phyloP scores from a whole-genome alignment of 129 eudicot species.

The Pittosporum tobira region DNA sequence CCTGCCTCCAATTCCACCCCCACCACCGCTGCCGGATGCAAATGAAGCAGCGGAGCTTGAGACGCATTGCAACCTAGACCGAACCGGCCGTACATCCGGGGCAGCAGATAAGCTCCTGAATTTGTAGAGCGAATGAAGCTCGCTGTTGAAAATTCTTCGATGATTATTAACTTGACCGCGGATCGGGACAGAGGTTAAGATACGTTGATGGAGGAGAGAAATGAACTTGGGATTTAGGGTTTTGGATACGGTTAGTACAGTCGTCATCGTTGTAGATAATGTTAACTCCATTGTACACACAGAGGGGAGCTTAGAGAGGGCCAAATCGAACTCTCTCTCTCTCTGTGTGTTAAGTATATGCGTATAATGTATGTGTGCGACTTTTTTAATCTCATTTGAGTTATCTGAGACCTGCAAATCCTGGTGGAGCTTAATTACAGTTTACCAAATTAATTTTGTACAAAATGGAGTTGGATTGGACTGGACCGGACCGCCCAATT shows the following conservation, averaged over 20 bases:
- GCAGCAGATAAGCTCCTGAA: conserved; percentile 20
- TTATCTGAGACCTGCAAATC: too few relatives aligned
- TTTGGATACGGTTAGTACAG: conserved; percentile 41
- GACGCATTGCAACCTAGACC: conserved; percentile 38
- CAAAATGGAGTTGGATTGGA: too few relatives aligned
- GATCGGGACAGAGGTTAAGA: conserved; percentile 20
- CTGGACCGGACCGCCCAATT: too few relatives aligned
- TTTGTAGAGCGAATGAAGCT: conserved; percentile 11
- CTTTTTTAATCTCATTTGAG: too few relatives aligned
- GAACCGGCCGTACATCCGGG: conserved; percentile 12
- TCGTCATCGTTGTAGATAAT: conserved; percentile 28
- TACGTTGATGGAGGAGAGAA: conserved; percentile 24
- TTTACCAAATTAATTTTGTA: too few relatives aligned
- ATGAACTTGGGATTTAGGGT: conserved; percentile 22
- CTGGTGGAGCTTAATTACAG: too few relatives aligned
- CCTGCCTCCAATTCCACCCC: conserved; percentile 41
- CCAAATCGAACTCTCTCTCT: too few relatives aligned
- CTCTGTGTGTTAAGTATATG: too few relatives aligned
- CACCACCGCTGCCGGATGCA: conserved; percentile 58
- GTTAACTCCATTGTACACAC: conserved; percentile 50
- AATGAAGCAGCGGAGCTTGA: conserved; percentile 55
- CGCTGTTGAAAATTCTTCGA: conserved; percentile 22
- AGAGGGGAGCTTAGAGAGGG: background rate
- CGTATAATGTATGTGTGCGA: too few relatives aligned
- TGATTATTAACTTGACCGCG: conserved; percentile 22